phyloP scores from a whole-genome alignment of 176 grass and related monocot species.

The Secale cereale region DNA sequence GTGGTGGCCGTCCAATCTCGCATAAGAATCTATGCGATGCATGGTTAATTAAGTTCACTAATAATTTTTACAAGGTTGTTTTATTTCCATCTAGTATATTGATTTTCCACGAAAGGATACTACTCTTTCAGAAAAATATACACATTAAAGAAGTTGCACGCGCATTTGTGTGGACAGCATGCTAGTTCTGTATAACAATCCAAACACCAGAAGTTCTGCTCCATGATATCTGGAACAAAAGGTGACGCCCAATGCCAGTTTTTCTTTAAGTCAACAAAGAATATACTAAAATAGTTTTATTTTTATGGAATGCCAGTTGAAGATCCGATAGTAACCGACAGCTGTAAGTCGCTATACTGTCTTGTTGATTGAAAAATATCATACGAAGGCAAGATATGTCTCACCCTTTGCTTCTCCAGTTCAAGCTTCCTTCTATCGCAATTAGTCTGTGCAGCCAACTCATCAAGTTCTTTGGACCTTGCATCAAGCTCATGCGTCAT shows the following conservation, averaged over 20 bases:
- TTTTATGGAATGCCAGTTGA: not conserved
- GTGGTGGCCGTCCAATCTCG: not conserved
- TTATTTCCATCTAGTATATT: not conserved
- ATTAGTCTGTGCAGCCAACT: not conserved
- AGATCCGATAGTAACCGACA: not conserved
- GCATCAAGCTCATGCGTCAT: slow-evolving; percentile 63
- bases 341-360: not conserved
- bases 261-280: not conserved
- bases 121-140: not conserved
- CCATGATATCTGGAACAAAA: not conserved
- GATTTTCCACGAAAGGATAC: not conserved
- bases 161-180: not conserved
- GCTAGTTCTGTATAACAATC: not conserved
- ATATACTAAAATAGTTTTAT: not conserved
- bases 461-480: slow-evolving; percentile 11
- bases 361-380: not conserved
- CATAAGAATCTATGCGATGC: not conserved
- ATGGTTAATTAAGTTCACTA: not conserved
- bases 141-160: not conserved
- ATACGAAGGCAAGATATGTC: not conserved
- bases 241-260: not conserved
- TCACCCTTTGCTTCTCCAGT: slow-evolving; percentile 15
- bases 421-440: slow-evolving; percentile 15
- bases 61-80: not conserved
- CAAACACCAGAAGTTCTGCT: not conserved